Evolutionary conservation across 1,284 basidiomycete genomes (phyloP), one percentile per base, ranked within the genome.

Genomic region (Kwoniella shivajii): DNA sequence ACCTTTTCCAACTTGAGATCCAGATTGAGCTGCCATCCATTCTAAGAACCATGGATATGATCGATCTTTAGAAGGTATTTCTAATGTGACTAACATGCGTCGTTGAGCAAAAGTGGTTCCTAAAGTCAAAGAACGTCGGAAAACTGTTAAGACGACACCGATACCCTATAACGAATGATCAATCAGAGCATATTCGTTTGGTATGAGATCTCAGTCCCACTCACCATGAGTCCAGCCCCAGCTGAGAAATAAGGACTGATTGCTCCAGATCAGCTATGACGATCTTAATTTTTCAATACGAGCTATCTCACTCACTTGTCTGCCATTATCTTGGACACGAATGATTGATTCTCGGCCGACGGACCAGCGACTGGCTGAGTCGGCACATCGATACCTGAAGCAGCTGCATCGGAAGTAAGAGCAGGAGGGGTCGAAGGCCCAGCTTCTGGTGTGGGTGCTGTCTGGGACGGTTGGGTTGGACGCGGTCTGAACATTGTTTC

Each of bases 11-110:
- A 58, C 50, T 18, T 61, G 42, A 2, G 47, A 41, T 7, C 62
- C 52, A 27, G 61, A 49, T 37, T 74, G 68, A 24, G 67, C 64
- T 3, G 92, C 87, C 90, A 99, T 92, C 96, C 96, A 99, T 60
- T 89, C 83, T 29, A 99, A 85, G 76, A 99, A 95, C 94, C 96
- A 99, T 34, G 92, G 88, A 76, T 99, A 98, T 2, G 94, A 84
- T 27, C 85, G 87, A 75, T 99, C 96, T 72, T 94, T 92, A 68
- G 94, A 97, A 49, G 91, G 92, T 66, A 99, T 93, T 79, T 99
- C 96, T 45, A 99, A 85, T 5, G 92, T 89, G 41, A 99, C 93
- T 48, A 99, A 86, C 80, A 99, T 83, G 30, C 95, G 86, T 24
- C 96, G 83, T 56, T 90, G 92, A 39, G 94, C 85, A 31, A 88